phyloP scores from a whole-genome alignment of 805 yeast genomes.

The Scheffersomyces spartinae region DNA sequence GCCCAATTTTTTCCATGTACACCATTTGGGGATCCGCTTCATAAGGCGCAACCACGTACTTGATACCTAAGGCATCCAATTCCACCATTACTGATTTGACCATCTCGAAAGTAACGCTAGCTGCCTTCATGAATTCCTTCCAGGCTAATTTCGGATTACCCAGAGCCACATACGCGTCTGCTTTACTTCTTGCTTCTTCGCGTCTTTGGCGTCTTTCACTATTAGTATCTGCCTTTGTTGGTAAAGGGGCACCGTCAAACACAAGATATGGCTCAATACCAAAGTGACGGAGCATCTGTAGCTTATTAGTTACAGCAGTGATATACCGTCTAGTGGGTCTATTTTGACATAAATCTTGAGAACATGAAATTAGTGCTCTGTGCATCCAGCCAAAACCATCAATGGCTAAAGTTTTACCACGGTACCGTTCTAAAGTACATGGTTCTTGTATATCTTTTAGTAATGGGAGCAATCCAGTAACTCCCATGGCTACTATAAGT shows the following conservation, averaged over 20 bases:
- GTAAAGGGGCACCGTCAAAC: constrained; percentile 84
- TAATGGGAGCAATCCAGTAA: constrained; percentile 69
- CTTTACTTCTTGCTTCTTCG: constrained; percentile 44
- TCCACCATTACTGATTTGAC: constrained; percentile 75
- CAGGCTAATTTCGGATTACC: constrained; percentile 55
- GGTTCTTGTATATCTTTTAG: constrained; percentile 63
- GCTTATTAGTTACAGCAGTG: constrained; percentile 53
- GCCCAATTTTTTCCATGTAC: constrained; percentile 60
- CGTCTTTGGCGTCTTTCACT: constrained; percentile 47
- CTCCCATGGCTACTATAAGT: constrained; percentile 49
- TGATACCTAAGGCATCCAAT: constrained; percentile 44
- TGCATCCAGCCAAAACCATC: constrained; percentile 98
- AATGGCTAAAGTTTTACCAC: constrained; percentile 76
- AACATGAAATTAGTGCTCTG: constrained; percentile 71
- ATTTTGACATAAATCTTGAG: constrained; percentile 66
- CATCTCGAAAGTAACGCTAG: constrained; percentile 84
- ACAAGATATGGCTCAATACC: constrained; percentile 79
- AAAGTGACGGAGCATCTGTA: constrained; percentile 53
- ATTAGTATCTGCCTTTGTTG: constrained; percentile 70
- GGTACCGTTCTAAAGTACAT: constrained; percentile 43
- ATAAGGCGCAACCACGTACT: constrained; percentile 88
- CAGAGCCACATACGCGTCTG: constrained; percentile 33
- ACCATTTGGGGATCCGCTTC: constrained; percentile 99
- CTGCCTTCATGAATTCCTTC: constrained; percentile 63
- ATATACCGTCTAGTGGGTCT: constrained; percentile 63